Base-by-base conservation (phyloP, 305 asterid genomes). In the Fraxinus albicans region DNA sequence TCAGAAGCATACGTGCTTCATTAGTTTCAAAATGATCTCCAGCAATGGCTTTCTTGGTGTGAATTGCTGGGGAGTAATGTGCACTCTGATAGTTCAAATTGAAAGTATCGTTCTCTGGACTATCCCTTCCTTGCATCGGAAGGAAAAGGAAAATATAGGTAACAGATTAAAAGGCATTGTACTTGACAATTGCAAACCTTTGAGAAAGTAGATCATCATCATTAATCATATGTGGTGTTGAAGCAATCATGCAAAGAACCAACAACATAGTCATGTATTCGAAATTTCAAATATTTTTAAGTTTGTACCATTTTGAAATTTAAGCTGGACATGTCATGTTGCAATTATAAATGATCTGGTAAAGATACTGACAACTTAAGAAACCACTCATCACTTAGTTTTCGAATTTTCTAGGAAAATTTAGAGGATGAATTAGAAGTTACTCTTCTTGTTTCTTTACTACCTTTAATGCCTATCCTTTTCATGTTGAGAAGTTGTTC, bases 1-100 rank as follows among this genome's bases (percentile, higher is more conserved):
- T 34, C 76, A 87, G 82, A 82, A 87, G 82, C 91, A 21, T 90
- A 91, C 98, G 69, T 82, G 89, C 88, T 82, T 88, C 91, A 78
- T 84, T 83, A 31, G 70, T 82, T 86, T 86, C 88, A 83, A 85
- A 77, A 63, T 87, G 85, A 70, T 83, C 92, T 42, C 75, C 84
- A 75, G 81, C 83, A 77, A 63, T 80, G 74, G 38, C 87, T 76
- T 86, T 84, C 42, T 80, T 79, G 83, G 86, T 82, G 81, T 86
- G 85, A 83, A 73, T 80, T 84, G 73, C 86, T 75, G 78, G 92
- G 85, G 87, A 87, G 77, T 85, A 88, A 82, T 55, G 83, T 80
- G 84, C 67, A 70, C 65, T 76, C 86, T 83, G 89, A 91, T 83
- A 79, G 83, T 86, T 78, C 42, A 53, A 81, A 72, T 79, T 23